phyloP scores from a whole-genome alignment of 768 basidiomycete genomes.

The Psilocybe sp. region DNA sequence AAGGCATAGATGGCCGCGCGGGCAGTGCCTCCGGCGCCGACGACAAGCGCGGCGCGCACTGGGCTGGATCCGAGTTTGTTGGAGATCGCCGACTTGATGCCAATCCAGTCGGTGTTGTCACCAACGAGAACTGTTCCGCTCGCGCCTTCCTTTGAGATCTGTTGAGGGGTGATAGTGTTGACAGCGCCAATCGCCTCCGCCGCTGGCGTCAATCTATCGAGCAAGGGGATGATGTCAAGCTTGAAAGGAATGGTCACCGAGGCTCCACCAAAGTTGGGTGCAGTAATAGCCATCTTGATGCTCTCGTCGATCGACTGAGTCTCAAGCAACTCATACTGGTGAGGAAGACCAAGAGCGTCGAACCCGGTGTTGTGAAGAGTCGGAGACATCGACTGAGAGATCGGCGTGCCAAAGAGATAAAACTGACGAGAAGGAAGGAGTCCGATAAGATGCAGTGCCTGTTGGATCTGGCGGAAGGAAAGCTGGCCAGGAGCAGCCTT shows the following conservation, averaged over 20 bases:
- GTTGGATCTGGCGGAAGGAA: constrained; percentile 82
- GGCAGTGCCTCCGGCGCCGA: constrained; percentile 94
- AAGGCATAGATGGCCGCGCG: constrained; percentile 94
- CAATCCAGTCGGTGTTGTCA: constrained; percentile 97
- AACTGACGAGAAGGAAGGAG: constrained; percentile 70
- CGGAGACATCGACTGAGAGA: constrained; percentile 87
- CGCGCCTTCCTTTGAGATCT: constrained; percentile 34
- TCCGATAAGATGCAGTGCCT: constrained; percentile 78
- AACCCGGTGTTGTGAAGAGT: constrained; percentile 92
- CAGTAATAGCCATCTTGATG: constrained; percentile 58
- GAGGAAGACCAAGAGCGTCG: constrained; percentile 75
- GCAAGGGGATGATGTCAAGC: constrained; percentile 79
- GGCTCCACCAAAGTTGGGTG: constrained; percentile 86
- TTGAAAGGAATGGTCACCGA: constrained; percentile 98
- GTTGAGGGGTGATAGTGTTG: constrained; percentile 79
- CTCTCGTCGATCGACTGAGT: constrained; percentile 62
- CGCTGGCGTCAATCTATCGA: constrained; percentile 77
- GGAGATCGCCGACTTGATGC: constrained; percentile 62
- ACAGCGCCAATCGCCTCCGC: constrained; percentile 90
- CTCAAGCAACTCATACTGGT: constrained; percentile 79
- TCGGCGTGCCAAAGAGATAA: constrained; percentile 89
- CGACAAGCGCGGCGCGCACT: constrained; percentile 66
- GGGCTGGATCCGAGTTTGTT: constrained; percentile 37
- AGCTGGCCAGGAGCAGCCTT: constrained; percentile 94
- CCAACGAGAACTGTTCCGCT: constrained; percentile 59